These are phyloP conservation scores for Papiliotrema fonsecae DNA, from an alignment of 1,284 basidiomycete species.

Conservation along the genomic window DNA sequence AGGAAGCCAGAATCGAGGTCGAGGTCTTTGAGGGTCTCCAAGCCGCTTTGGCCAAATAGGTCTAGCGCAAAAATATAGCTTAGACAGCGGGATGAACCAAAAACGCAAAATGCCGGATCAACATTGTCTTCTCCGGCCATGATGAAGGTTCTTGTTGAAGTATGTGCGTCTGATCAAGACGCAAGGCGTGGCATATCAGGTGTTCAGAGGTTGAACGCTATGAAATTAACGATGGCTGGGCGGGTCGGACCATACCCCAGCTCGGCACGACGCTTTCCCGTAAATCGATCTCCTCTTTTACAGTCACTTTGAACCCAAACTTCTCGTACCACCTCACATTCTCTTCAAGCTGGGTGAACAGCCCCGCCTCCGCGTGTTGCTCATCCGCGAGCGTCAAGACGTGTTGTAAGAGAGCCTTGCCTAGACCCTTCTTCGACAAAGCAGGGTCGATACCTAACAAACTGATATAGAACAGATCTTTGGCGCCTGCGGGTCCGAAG, in stretches of 20 bases:
- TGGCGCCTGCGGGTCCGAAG: not conserved
- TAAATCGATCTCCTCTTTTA: not conserved
- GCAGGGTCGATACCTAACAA: not conserved
- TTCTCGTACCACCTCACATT: not conserved
- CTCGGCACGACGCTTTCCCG: not conserved
- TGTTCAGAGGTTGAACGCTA: not conserved
- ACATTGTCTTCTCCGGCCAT: no score
- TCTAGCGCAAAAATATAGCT: no score
- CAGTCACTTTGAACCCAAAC: not conserved
- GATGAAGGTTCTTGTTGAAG: no score
- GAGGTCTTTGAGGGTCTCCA: slow-evolving; percentile 96
- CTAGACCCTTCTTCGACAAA: not conserved
- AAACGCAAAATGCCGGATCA: no score
- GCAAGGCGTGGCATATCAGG: no score
- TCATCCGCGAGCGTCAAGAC: not conserved
- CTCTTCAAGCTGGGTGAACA: not conserved
- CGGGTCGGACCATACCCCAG: not conserved
- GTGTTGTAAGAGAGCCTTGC: not conserved
- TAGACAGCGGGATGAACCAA: no score
- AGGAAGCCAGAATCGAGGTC: slow-evolving; percentile 89
- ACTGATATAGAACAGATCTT: not conserved
- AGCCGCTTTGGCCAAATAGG: slow-evolving; percentile 57
- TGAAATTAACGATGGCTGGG: not conserved
- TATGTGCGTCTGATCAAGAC: no score
- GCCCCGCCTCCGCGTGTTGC: not conserved